phyloP scores from a whole-genome alignment of 495 filamentous ascomycete genomes.

The Penicillium herquei region DNA sequence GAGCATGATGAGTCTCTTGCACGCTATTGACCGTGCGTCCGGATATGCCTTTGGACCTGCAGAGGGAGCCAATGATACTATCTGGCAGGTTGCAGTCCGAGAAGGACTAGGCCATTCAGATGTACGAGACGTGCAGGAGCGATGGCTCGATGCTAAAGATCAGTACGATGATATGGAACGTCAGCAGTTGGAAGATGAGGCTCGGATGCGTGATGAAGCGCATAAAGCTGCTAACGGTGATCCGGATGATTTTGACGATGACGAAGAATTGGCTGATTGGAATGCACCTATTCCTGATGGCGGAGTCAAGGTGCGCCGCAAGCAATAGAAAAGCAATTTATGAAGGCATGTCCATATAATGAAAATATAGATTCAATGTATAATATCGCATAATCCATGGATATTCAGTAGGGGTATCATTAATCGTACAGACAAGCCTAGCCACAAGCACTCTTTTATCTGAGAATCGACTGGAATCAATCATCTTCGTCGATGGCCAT shows the following conservation, averaged over 20 bases:
- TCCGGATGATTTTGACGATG: constrained; percentile 23
- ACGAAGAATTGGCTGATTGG: constrained; percentile 37
- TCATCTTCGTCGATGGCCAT: constrained; percentile 29
- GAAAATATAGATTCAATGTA: constrained; percentile 17
- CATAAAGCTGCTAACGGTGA: constrained; percentile 19
- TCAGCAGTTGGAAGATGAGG: constrained; percentile 65
- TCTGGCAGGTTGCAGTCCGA: constrained; percentile 93
- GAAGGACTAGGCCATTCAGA: constrained; percentile 79
- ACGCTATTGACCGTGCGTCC: constrained; percentile 82
- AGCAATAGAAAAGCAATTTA: constrained; percentile 21
- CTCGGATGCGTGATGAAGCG: constrained; percentile 35
- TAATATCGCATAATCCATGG: constrained; percentile 20
- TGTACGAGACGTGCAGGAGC: constrained; percentile 84
- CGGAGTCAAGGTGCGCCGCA: constrained; percentile 47
- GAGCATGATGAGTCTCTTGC: constrained; percentile 88
- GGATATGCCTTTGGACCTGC: constrained; percentile 91
- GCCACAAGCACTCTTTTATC: not conserved
- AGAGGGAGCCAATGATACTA: constrained; percentile 87
- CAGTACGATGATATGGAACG: constrained; percentile 80
- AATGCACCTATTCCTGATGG: constrained; percentile 37
- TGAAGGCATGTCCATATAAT: constrained; percentile 2
- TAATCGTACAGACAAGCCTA: constrained; percentile 2
- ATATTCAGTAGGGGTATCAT: constrained; percentile 16
- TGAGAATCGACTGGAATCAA: constrained; percentile 2
- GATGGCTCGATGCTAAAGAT: constrained; percentile 89